Evolutionary conservation across 371 early-diverging fungal species (phyloP), one percentile per base, ranked within the genome.

Genomic region (Haplosporangium sp.): DNA sequence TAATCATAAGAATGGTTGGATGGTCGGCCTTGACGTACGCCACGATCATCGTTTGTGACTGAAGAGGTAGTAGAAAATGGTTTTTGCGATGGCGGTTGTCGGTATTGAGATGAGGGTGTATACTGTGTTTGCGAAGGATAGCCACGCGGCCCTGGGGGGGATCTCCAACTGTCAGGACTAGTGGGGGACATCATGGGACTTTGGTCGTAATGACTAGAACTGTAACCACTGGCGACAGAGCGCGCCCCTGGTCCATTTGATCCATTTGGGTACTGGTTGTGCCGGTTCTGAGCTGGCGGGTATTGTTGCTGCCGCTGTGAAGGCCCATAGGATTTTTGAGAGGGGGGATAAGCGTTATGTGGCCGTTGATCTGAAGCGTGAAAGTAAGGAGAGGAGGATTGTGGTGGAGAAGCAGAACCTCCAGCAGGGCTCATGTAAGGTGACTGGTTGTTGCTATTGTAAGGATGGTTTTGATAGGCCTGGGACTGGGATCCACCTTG

Each of bases 181-280:
- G 65, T 57, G 2, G 75, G 82, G 4, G 82, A 81, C 71, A 78
- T 63, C 74, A 78, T 78, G 7, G 75, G 82, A 35, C 82, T 81
- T 17, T 81, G 75, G 17, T 81, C 82, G 20, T 81, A 75, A 7
- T 58, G 62, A 20, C 69, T 62, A 20, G 67, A 57, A 11, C 65
- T 67, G 52, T 64, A 53, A n/a, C 69, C 63, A 40, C 53, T 60
- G 44, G 53, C 20, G 20, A 65, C 70, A 45, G 56, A n/a, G 10
- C 71, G 71, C 6, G 20, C 34, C 3, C 55, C 35, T 55, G 56
- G 20, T 17, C 57, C 71, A 37, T 53, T 60, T 1, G 50, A n/a
- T 6, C 67, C 68, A 34, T 37, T 56, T 20, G 39, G 62, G 9
- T 71, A 57, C 60, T 68, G 72, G 20, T 66, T 65, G 9, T 15